phyloP scores from a whole-genome alignment of 176 grass and related monocot species.

The Juncus effusus region DNA sequence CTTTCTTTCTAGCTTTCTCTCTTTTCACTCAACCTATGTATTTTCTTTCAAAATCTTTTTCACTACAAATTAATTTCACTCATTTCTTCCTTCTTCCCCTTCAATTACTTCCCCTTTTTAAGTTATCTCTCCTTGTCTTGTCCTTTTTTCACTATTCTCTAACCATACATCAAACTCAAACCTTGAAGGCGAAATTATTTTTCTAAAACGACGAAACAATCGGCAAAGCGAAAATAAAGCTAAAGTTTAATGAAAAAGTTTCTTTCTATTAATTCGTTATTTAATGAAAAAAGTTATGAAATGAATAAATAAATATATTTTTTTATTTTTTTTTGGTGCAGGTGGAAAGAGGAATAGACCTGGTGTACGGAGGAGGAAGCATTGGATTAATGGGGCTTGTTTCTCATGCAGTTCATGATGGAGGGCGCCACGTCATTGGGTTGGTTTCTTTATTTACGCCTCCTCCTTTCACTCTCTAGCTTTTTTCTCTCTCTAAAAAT shows the following conservation, averaged over 20 bases:
- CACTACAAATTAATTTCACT: not conserved
- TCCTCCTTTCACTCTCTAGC: constrained; percentile 17
- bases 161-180: not conserved
- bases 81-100: not conserved
- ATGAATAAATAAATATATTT: not conserved
- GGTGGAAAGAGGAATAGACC: constrained; percentile 92
- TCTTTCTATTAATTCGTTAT: too few species aligned
- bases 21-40: constrained; percentile 6
- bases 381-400: constrained; percentile 95
- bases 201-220: not conserved
- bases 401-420: constrained; percentile 95
- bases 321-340: constrained; percentile 31
- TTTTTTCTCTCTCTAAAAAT: not conserved
- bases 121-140: not conserved
- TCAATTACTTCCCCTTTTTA: not conserved
- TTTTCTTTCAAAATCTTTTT: constrained; percentile 7
- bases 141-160: not conserved
- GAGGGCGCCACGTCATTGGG: constrained; percentile 97
- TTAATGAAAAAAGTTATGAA: constrained; percentile 1
- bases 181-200: not conserved
- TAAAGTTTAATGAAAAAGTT: too few species aligned
- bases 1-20: constrained; percentile 1
- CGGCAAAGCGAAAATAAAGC: constrained; percentile 8
- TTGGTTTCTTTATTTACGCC: constrained; percentile 26
- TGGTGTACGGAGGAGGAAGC: constrained; percentile 95